These are phyloP conservation scores for Trametes cinnabarina DNA, from an alignment of 768 basidiomycete genomes.

Conservation along the genomic window DNA sequence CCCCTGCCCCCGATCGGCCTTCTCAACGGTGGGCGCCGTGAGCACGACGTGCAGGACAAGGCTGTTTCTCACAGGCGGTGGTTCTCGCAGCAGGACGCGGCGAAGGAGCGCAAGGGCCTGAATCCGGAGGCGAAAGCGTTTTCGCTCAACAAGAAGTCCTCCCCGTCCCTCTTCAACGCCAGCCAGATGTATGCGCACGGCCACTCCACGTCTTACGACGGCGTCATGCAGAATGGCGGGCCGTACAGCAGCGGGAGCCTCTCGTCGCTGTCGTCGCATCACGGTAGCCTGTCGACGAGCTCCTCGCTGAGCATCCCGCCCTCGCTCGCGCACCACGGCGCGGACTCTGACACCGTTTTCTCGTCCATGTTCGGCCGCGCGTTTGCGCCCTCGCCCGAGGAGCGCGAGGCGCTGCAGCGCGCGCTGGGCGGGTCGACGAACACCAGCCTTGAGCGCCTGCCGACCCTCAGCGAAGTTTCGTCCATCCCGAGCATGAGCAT, in stretches of 20 bases:
- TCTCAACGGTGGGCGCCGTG: not conserved
- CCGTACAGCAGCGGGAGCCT: slow-evolving; percentile 12
- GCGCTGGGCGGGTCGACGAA: slow-evolving; percentile 74
- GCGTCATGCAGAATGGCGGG: slow-evolving; percentile 20
- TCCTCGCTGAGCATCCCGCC: slow-evolving; percentile 26
- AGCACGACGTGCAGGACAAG: slow-evolving; percentile 27
- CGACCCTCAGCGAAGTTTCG: slow-evolving; percentile 69
- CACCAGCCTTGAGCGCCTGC: slow-evolving; percentile 72
- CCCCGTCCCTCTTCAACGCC: slow-evolving; percentile 18
- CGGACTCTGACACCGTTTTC: slow-evolving; percentile 31
- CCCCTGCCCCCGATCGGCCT: slow-evolving; percentile 10
- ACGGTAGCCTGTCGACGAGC: slow-evolving; percentile 20
- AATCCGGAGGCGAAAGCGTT: slow-evolving; percentile 89
- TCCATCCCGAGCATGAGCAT: slow-evolving; percentile 33
- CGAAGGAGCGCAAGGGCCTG: slow-evolving; percentile 60
- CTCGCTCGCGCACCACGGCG: slow-evolving; percentile 16
- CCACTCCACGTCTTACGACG: slow-evolving; percentile 21
- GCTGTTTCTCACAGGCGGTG: slow-evolving; percentile 42
- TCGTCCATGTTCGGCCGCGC: slow-evolving; percentile 57
- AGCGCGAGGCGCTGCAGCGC: slow-evolving; percentile 80
- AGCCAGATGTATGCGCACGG: not conserved
- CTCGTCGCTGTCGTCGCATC: slow-evolving; percentile 7
- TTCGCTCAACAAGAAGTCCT: slow-evolving; percentile 35
- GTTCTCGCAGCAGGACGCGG: slow-evolving; percentile 44
- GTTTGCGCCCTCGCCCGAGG: slow-evolving; percentile 85